Evolutionary conservation across 306 rosid species (phyloP).

Genomic region (Quercus dentata): DNA sequence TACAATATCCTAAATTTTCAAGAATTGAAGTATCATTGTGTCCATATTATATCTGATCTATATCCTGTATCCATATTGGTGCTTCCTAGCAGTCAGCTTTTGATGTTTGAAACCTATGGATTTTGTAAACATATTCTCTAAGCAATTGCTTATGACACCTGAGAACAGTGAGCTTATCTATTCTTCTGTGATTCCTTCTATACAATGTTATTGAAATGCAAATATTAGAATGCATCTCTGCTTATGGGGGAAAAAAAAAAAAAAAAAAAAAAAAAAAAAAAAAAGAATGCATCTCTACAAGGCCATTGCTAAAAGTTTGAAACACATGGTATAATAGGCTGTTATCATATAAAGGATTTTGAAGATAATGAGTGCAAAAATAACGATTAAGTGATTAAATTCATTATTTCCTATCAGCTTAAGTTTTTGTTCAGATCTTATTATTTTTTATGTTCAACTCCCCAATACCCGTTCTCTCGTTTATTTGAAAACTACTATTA

Average conservation of each 20-base stretch:
- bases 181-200: neutral
- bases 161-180: neutral
- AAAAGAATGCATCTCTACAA: neutral
- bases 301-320: too few relatives aligned
- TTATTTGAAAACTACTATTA: neutral
- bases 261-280: too few relatives aligned
- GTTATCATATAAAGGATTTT: neutral
- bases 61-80: too few relatives aligned
- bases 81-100: neutral
- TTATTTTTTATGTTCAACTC: neutral
- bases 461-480: neutral
- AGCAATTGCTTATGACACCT: neutral
- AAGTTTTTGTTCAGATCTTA: neutral
- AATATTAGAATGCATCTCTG: neutral
- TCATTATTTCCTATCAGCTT: too few relatives aligned
- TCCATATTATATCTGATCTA: too few relatives aligned
- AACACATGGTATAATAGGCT: neutral
- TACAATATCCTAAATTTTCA: too few relatives aligned
- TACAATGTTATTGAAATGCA: neutral
- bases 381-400: neutral
- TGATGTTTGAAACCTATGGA: neutral
- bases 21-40: too few relatives aligned
- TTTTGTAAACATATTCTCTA: neutral
- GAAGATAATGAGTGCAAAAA: neutral
- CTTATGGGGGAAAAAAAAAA: too few relatives aligned